Evolutionary conservation across 2,329 filamentous ascomycete species (phyloP).

Genomic region (Calonectria pseudoreteaudii): DNA sequence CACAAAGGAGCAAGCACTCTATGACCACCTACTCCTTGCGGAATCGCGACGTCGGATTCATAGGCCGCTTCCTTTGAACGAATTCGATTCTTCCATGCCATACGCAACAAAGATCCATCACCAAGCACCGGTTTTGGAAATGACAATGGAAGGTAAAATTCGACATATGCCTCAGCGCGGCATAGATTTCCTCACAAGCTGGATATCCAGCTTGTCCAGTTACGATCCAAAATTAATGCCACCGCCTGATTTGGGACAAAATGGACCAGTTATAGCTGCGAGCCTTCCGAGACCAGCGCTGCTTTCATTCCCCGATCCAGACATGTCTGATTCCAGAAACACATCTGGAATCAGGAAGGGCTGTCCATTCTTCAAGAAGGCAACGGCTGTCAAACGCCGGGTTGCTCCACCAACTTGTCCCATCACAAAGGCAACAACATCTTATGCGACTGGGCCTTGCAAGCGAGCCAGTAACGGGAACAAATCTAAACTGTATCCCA

Average conservation of each 20-base stretch:
- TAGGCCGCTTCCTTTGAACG: conserved; percentile 18
- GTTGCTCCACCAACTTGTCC: not conserved
- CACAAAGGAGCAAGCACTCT: not conserved
- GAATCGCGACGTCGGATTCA: conserved; percentile 20
- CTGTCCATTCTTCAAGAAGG: not conserved
- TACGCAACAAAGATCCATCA: not conserved
- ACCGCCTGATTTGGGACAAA: not conserved
- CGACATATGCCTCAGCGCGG: not conserved
- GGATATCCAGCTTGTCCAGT: not conserved
- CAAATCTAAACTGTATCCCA: not conserved
- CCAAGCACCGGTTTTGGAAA: not conserved
- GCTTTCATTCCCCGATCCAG: not conserved
- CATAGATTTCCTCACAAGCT: not conserved
- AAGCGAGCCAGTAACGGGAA: not conserved
- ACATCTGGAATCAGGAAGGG: not conserved
- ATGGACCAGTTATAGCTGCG: not conserved
- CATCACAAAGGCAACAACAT: not conserved
- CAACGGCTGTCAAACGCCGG: not conserved
- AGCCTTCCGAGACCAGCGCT: not conserved
- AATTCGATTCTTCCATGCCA: conserved; percentile 18
- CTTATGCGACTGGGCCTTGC: not conserved
- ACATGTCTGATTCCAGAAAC: not conserved
- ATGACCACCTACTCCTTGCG: conserved; percentile 10
- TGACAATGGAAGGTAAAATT: not conserved
- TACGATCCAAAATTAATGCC: not conserved